phyloP scores from a whole-genome alignment of 495 filamentous ascomycete genomes.

The Penicillium angulare region DNA sequence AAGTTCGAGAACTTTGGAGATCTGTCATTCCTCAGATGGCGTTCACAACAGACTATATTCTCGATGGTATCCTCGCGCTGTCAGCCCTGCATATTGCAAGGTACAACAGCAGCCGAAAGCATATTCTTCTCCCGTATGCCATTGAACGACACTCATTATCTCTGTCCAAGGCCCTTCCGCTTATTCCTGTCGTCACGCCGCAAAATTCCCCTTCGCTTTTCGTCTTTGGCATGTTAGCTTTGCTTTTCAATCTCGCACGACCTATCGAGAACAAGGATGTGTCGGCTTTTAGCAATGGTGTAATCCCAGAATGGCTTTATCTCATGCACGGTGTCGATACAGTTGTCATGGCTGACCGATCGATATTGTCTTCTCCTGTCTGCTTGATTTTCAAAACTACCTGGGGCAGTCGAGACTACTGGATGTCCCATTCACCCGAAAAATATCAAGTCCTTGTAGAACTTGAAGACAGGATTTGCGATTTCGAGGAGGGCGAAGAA shows the following conservation, averaged over 20 bases:
- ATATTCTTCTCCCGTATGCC: neutral
- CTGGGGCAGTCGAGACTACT: neutral
- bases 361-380: neutral
- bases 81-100: slow-evolving; percentile 3
- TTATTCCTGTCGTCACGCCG: neutral
- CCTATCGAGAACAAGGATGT: neutral
- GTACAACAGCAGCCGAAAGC: neutral
- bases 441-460: neutral
- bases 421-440: slow-evolving; percentile 3
- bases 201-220: neutral
- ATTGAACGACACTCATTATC: slow-evolving; percentile 1
- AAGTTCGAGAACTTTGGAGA: slow-evolving; percentile 11
- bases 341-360: neutral
- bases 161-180: neutral
- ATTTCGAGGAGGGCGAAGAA: neutral
- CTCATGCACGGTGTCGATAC: neutral
- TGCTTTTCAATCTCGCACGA: slow-evolving; percentile 1
- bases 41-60: slow-evolving; percentile 1
- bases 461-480: neutral
- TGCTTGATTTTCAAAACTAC: slow-evolving; percentile 2
- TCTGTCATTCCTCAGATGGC: slow-evolving; percentile 28
- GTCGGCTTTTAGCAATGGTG: neutral
- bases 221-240: neutral
- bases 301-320: neutral
- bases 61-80: slow-evolving; percentile 24